A percentile compares a stretch with the other conserved stretches of the same genome.
Evolutionary conservation across 1,284 basidiomycete species (phyloP).

Genomic region (Mrakiaceae sp.): DNA sequence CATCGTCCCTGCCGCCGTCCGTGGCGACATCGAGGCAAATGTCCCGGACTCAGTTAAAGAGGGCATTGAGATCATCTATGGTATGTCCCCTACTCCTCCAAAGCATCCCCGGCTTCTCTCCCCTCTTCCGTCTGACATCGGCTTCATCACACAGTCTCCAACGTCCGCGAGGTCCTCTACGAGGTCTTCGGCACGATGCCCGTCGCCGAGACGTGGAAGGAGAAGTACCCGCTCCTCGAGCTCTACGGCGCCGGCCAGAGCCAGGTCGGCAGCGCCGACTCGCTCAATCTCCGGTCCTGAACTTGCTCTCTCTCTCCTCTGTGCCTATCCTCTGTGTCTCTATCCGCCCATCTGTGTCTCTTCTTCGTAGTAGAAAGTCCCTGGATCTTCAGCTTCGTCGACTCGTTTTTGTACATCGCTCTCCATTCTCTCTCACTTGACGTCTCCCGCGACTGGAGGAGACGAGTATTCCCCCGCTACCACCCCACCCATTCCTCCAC

Average conservation of each 20-base stretch:
- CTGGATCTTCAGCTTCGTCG: no score
- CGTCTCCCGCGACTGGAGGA: no score
- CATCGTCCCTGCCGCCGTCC: constrained; percentile 73
- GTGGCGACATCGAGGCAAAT: constrained; percentile 87
- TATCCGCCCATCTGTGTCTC: no score
- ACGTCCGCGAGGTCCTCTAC: constrained; percentile 71
- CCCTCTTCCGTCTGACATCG: no score
- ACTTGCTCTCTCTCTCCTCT: no score
- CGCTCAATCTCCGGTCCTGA: background rate
- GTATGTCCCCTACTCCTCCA: no score
- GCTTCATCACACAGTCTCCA: constrained; percentile 47
- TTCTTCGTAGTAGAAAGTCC: no score
- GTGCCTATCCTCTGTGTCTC: no score
- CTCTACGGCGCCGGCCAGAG: constrained; percentile 3
- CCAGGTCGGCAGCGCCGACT: background rate
- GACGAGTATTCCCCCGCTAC: no score
- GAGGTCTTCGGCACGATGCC: constrained; percentile 65
- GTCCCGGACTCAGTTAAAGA: constrained; percentile 88
- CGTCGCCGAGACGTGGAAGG: constrained; percentile 55
- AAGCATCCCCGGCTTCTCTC: background rate
- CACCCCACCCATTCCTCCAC: no score
- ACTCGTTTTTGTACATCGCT: no score
- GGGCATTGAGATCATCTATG: constrained; percentile 79
- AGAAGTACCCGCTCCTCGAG: constrained; percentile 34
- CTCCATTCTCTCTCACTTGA: no score